phyloP scores from a whole-genome alignment of 768 basidiomycete genomes.

The Termitomyces sp. region DNA sequence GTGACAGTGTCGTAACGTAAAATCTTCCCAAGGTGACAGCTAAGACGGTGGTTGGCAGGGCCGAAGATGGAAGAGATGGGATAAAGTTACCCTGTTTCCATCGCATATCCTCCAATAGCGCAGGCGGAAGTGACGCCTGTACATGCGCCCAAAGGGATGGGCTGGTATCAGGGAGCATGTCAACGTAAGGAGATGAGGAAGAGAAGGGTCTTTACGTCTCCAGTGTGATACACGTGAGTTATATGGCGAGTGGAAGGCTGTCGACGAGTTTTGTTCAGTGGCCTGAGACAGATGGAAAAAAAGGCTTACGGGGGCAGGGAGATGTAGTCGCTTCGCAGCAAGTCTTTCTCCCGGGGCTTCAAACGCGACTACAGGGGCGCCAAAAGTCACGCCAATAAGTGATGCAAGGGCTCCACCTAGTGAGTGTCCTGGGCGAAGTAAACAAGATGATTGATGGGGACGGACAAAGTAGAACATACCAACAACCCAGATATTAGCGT shows the following conservation, averaged over 20 bases:
- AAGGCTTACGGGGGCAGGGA: constrained; percentile 71
- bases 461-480: constrained; percentile 27
- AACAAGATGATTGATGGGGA: neutral
- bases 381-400: constrained; percentile 84
- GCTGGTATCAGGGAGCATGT: constrained; percentile 28
- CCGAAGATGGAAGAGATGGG: neutral
- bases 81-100: constrained; percentile 53
- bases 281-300: neutral
- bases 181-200: neutral
- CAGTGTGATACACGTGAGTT: constrained; percentile 89
- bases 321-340: constrained; percentile 74
- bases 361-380: constrained; percentile 87
- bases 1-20: constrained; percentile 84
- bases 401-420: constrained; percentile 85
- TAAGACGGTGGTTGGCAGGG: constrained; percentile 11
- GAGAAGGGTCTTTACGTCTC: constrained; percentile 44
- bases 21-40: constrained; percentile 85
- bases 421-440: constrained; percentile 45
- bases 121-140: constrained; percentile 58
- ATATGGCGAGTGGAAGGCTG: constrained; percentile 71
- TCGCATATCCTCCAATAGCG: constrained; percentile 66
- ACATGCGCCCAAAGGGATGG: constrained; percentile 83
- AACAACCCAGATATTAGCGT: constrained; percentile 84
- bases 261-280: neutral
- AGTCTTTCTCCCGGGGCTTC: constrained; percentile 75